phyloP scores from a whole-genome alignment of 2,329 filamentous ascomycete species.

The Ampelomyces quisqualis region DNA sequence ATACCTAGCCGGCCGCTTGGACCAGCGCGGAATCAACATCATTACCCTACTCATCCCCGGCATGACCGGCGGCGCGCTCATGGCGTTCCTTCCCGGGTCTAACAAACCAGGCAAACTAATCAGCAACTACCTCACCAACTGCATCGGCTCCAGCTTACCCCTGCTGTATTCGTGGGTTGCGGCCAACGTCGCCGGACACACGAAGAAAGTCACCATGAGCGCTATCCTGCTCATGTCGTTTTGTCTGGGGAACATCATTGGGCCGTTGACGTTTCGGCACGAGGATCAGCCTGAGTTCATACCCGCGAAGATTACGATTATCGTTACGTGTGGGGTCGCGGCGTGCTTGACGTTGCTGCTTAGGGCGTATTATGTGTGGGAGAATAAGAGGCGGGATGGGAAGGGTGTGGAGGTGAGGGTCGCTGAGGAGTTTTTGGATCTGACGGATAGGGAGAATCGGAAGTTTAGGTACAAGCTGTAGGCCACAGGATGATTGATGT shows the following conservation, averaged over 20 bases:
- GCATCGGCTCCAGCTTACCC: slow-evolving; percentile 37
- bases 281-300: slow-evolving; percentile 40
- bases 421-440: slow-evolving; percentile 40
- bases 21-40: slow-evolving; percentile 26
- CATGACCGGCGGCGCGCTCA: slow-evolving; percentile 20
- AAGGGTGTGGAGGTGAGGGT: slow-evolving; percentile 8
- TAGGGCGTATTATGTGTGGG: slow-evolving; percentile 24
- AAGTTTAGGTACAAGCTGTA: slow-evolving; percentile 24
- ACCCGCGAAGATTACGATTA: slow-evolving; percentile 50
- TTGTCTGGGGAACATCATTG: slow-evolving; percentile 46
- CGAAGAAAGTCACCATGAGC: slow-evolving; percentile 60
- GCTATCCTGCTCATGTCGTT: slow-evolving; percentile 47
- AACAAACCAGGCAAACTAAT: slow-evolving; percentile 26
- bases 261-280: slow-evolving; percentile 45
- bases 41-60: slow-evolving; percentile 20
- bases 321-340: slow-evolving; percentile 31
- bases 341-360: slow-evolving; percentile 46
- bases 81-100: slow-evolving; percentile 22
- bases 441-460: slow-evolving; percentile 42
- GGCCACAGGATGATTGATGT: too few relatives aligned
- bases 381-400: slow-evolving; percentile 37
- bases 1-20: slow-evolving; percentile 24
- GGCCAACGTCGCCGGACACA: slow-evolving; percentile 47
- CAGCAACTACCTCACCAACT: slow-evolving; percentile 51
- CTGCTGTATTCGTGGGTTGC: slow-evolving; percentile 47